Conservation (phyloP, 441 rosid genomes). For the Kokia cookei region DNA sequence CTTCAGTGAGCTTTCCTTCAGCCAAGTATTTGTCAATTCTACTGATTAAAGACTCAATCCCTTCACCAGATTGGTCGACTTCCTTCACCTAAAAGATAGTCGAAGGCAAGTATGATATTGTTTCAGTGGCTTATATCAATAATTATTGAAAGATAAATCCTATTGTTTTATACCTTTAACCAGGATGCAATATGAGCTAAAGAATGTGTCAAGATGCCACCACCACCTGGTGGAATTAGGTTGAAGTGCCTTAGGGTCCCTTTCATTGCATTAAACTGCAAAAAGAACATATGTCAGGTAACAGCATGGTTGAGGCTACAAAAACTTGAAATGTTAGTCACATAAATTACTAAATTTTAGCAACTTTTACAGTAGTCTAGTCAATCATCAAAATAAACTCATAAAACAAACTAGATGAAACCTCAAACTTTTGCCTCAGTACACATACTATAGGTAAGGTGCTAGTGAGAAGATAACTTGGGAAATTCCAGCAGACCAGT, state of each 20-base stretch:
- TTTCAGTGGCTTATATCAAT: not conserved
- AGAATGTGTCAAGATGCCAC: constrained; percentile 80
- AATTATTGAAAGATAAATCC: not conserved
- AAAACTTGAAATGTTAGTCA: not conserved
- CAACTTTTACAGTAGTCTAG: not conserved
- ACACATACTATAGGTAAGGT: not conserved
- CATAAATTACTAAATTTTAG: not conserved
- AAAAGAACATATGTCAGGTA: not conserved
- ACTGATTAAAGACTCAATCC: constrained; percentile 64
- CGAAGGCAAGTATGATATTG: not conserved
- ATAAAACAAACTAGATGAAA: not conserved
- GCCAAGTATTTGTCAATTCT: constrained; percentile 70
- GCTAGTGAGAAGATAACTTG: constrained; percentile 1
- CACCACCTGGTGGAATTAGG: constrained; percentile 87
- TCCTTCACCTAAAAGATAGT: constrained; percentile 49
- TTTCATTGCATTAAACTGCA: constrained; percentile 78
- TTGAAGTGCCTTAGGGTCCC: constrained; percentile 82
- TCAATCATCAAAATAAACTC: not conserved
- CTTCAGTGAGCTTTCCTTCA: constrained; percentile 85
- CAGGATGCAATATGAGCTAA: constrained; percentile 73
- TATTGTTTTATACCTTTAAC: constrained; percentile 59
- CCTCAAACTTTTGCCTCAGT: not conserved
- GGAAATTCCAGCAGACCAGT: not conserved
- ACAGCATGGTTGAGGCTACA: not conserved
- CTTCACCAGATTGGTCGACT: constrained; percentile 57